Conservation (phyloP, 2,329 filamentous ascomycete species). For the Exophiala dermatitidis region DNA sequence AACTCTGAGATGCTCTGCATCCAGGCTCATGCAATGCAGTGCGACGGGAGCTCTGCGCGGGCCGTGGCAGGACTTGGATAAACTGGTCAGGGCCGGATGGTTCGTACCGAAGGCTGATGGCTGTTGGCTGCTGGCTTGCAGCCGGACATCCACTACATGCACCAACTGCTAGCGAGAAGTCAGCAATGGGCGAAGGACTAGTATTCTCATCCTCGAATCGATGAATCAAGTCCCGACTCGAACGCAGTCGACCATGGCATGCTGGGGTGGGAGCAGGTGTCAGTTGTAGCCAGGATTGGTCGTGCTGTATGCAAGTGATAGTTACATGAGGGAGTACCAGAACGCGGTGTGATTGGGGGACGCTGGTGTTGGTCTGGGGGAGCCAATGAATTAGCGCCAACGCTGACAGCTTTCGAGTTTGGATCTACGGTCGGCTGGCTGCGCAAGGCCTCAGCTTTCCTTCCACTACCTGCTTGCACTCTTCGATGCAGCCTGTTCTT, state of each 20-base stretch:
- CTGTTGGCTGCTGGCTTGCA: slow-evolving; percentile 8
- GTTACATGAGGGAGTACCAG: slow-evolving; percentile 13
- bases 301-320: slow-evolving; percentile 19
- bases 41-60: neutral
- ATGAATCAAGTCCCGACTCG: slow-evolving; percentile 6
- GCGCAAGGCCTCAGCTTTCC: neutral
- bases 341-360: slow-evolving; percentile 2
- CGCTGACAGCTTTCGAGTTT: slow-evolving; percentile 14
- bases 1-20: slow-evolving; percentile 9
- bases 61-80: neutral
- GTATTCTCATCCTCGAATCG: slow-evolving; percentile 3
- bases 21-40: slow-evolving; percentile 6
- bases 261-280: neutral
- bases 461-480: neutral
- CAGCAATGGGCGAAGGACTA: neutral
- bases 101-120: slow-evolving; percentile 18
- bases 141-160: neutral
- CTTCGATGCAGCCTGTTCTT: slow-evolving; percentile 7
- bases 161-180: neutral
- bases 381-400: slow-evolving; percentile 10
- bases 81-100: slow-evolving; percentile 10
- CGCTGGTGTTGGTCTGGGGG: neutral
- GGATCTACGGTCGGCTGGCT: slow-evolving; percentile 9
- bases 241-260: neutral
- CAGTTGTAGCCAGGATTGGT: slow-evolving; percentile 1